Conservation (phyloP, 2,329 filamentous ascomycete species). For the Fusarium circinatum region DNA sequence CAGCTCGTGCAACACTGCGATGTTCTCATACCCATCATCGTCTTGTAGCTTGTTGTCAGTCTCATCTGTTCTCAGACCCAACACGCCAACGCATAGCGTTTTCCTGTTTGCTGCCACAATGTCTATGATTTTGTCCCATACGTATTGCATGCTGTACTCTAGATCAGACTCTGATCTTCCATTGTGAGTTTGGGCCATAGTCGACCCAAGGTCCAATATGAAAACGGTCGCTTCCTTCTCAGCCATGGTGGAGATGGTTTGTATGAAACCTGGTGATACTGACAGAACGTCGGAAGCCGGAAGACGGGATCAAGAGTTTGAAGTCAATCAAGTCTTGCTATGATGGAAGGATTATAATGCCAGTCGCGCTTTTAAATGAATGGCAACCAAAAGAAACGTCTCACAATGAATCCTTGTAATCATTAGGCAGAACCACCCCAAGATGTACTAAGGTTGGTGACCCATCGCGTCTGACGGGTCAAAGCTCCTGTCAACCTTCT, state of each 20-base stretch:
- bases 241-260: constrained; percentile 69
- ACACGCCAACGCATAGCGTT: constrained; percentile 77
- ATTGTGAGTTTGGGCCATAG: constrained; percentile 80
- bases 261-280: not conserved
- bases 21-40: constrained; percentile 81
- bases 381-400: constrained; percentile 19
- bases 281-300: not conserved
- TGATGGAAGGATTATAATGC: not conserved
- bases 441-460: not conserved
- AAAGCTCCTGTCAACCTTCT: not conserved
- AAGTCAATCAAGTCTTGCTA: not conserved
- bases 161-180: constrained; percentile 82
- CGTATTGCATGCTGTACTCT: constrained; percentile 88
- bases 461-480: not conserved
- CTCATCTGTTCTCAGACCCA: constrained; percentile 84
- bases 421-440: constrained; percentile 39
- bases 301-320: not conserved
- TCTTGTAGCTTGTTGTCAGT: constrained; percentile 75
- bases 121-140: constrained; percentile 89
- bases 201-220: constrained; percentile 85
- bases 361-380: constrained; percentile 23
- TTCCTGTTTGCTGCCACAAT: constrained; percentile 74
- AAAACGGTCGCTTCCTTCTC: constrained; percentile 94
- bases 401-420: constrained; percentile 35
- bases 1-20: constrained; percentile 79